Evolutionary conservation across 163 green algal genomes (phyloP).

Genomic region (Scenedesmus sp.): DNA sequence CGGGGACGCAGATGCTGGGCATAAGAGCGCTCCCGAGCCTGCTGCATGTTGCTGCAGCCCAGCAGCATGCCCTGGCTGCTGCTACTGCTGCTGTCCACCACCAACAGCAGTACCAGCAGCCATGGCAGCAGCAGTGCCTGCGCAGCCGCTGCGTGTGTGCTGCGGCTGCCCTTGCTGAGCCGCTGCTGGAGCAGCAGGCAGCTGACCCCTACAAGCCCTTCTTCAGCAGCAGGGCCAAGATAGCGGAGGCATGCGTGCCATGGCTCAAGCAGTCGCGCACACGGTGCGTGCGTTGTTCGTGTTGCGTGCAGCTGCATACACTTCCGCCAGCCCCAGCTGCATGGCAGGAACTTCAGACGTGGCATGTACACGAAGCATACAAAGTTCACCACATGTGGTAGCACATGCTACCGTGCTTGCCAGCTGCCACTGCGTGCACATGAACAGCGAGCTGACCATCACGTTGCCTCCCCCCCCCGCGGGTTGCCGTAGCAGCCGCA

Average conservation of each 20-base stretch:
- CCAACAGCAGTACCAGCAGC: neutral
- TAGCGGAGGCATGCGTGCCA: slow-evolving; percentile 28
- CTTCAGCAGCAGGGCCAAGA: slow-evolving; percentile 50
- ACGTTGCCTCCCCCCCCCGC: too few species aligned
- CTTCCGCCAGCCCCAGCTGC: neutral
- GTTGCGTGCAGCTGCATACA: neutral
- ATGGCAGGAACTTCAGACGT: too few species aligned
- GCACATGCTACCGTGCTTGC: too few species aligned
- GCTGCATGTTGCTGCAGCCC: neutral
- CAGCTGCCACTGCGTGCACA: neutral
- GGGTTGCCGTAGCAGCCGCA: neutral
- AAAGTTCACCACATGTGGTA: too few species aligned
- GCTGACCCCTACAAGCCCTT: slow-evolving; percentile 22
- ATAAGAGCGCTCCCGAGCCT: neutral
- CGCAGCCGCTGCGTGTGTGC: neutral
- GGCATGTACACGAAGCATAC: too few species aligned
- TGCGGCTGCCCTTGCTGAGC: neutral
- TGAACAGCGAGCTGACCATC: too few species aligned
- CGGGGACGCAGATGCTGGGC: neutral
- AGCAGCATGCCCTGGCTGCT: neutral
- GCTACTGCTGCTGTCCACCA: neutral
- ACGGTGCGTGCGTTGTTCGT: neutral
- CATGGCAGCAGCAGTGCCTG: neutral
- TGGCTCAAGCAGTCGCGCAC: slow-evolving; percentile 37
- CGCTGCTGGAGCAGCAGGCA: neutral